Percentiles rank a stretch among this genome's conserved stretches.
Conservation (phyloP, 2,329 filamentous ascomycete species). For the Kalmusia sp. region DNA sequence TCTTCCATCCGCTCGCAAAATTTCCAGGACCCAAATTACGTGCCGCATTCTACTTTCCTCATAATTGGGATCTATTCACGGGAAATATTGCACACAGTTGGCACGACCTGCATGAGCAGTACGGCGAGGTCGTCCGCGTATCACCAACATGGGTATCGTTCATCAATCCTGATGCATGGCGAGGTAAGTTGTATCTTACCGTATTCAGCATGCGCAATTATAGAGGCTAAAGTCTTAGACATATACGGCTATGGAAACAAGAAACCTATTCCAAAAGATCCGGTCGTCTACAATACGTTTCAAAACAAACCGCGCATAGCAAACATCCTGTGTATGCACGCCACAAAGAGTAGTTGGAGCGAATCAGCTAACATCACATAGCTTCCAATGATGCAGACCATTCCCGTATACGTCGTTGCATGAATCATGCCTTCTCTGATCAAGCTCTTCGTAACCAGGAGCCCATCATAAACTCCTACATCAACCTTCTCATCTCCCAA, state of each 20-base stretch:
- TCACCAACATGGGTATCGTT: constrained; percentile 9
- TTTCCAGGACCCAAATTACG: constrained; percentile 48
- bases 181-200: constrained; percentile 4
- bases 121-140: constrained; percentile 12
- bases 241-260: constrained; percentile 18
- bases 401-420: constrained; percentile 20
- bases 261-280: constrained; percentile 18
- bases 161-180: constrained; percentile 22
- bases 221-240: constrained; percentile 2
- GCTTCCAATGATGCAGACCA: constrained; percentile 21
- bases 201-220: not conserved
- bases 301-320: not conserved
- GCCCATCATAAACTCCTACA: constrained; percentile 24
- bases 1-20: constrained; percentile 48
- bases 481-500: constrained; percentile 18
- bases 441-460: constrained; percentile 24
- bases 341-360: no score
- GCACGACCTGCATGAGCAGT: constrained; percentile 11
- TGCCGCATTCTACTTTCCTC: constrained; percentile 25
- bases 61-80: constrained; percentile 18
- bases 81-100: constrained; percentile 13
- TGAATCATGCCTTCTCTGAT: constrained; percentile 24
- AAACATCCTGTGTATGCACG: constrained; percentile 18
- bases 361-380: not conserved
- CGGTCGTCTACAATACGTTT: constrained; percentile 12